Evolutionary conservation across 257 asterid genomes (phyloP), one percentile per base, ranked within the genome.

Genomic region (Jaltomata sinuosa): DNA sequence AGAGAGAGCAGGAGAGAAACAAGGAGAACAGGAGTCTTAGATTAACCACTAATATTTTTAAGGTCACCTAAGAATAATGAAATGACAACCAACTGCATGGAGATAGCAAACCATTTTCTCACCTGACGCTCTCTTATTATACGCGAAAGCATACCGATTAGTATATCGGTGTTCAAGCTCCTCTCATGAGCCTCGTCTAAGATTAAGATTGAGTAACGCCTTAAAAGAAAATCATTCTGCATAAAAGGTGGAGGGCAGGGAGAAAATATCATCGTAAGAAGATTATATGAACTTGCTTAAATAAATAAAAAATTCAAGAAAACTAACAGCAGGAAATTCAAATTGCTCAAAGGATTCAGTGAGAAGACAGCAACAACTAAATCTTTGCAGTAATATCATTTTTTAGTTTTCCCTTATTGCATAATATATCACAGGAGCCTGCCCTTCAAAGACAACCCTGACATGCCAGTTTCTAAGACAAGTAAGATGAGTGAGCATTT

Each of bases 161-260:
- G 99, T 87, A 96, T 93, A 88, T 96, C 99, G 15, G 99, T 96
- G 89, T 96, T 94, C 90, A 96, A 89, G 90, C 99, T 96, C 88
- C 99, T 93, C 90, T 96, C 98, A 22, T 96, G 98, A 83, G 97
- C 99, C 92, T 94, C 99, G 87, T 96, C 99, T 95, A 94, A 89
- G 82, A 96, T 96, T 83, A 96, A 76, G 84, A 94, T 87, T 0
- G 99, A 94, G 91, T 96, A 96, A 85, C 94, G 96, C 85, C 88
- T 94, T 87, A 96, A 87, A 68, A 93, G 85, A 88, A 96, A 96
- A 88, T 96, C 99, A 84, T 86, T 90, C 99, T 94, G 87, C 87
- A 84, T 85, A 59, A 85, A 85, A 82, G 40, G 21, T 27, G 47
- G 69, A 79, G 14, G 47, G 38, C 29, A 45, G 64, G 54, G 15